phyloP scores from a whole-genome alignment of 768 basidiomycete species.

The Calocera cornea region DNA sequence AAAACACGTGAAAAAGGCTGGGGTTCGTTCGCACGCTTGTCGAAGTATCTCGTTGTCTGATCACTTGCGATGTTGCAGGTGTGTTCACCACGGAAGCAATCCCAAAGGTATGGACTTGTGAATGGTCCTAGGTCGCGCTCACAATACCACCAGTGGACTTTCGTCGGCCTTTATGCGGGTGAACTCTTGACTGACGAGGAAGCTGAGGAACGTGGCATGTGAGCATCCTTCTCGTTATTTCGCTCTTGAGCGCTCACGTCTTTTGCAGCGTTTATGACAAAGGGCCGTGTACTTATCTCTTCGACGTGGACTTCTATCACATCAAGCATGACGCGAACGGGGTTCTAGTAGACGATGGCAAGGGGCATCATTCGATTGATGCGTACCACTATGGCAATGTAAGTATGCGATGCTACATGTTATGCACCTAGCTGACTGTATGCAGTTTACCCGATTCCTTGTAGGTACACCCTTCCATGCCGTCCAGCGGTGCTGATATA shows the following conservation, averaged over 20 bases:
- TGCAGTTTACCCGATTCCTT: conserved; percentile 79
- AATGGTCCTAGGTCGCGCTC: conserved; percentile 18
- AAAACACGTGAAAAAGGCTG: conserved; percentile 72
- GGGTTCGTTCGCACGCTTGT: conserved; percentile 37
- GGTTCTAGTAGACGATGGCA: conserved; percentile 12
- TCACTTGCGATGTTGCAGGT: conserved; percentile 31
- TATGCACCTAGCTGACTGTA: conserved; percentile 1
- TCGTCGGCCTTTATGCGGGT: conserved; percentile 74
- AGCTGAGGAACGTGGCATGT: conserved; percentile 55
- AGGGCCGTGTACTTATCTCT: conserved; percentile 65
- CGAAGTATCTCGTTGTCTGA: neutral
- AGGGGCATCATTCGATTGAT: conserved; percentile 49
- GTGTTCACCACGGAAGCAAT: conserved; percentile 35
- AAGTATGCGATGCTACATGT: conserved; percentile 21
- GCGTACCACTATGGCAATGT: conserved; percentile 83
- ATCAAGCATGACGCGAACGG: conserved; percentile 28
- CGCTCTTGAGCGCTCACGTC: neutral
- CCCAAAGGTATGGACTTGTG: neutral
- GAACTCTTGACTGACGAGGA: conserved; percentile 62
- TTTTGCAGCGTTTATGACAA: conserved; percentile 51
- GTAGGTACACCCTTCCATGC: conserved; percentile 31
- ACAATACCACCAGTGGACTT: conserved; percentile 49
- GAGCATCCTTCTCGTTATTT: conserved; percentile 20
- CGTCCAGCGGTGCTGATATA: neutral
- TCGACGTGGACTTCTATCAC: conserved; percentile 68